A percentile compares a stretch with the other conserved stretches of the same genome.
Evolutionary conservation across 805 yeast species (phyloP).

Genomic region (Saccharomyces mikatae): DNA sequence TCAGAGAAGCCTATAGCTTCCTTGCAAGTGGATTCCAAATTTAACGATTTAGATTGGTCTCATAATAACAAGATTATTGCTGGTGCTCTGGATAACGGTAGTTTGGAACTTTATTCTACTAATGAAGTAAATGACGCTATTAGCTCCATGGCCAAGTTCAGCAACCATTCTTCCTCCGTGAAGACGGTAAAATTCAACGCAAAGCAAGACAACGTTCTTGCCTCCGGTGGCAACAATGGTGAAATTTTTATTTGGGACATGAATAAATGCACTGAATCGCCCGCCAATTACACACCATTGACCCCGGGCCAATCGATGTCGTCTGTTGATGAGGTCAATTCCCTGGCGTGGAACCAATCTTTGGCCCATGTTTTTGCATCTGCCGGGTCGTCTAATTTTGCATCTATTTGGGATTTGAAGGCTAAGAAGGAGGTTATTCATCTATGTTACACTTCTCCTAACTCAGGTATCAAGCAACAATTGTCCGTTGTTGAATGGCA

Average conservation of each 20-base stretch:
- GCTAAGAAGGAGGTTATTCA: constrained; percentile 84
- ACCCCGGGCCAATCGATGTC: constrained; percentile 74
- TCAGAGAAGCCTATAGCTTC: constrained; percentile 37
- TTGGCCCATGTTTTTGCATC: constrained; percentile 83
- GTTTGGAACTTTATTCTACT: constrained; percentile 58
- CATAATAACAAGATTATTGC: constrained; percentile 57
- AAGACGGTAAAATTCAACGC: constrained; percentile 72
- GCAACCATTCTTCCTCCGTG: constrained; percentile 62
- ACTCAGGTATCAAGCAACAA: constrained; percentile 47
- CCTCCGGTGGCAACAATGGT: constrained; percentile 77
- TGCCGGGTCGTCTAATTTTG: constrained; percentile 76
- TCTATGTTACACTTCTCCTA: constrained; percentile 56
- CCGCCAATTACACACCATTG: constrained; percentile 31
- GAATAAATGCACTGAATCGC: constrained; percentile 44
- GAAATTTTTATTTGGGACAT: constrained; percentile 90
- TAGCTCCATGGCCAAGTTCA: constrained; percentile 38
- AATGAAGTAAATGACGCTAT: constrained; percentile 40
- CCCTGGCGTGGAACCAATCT: constrained; percentile 82
- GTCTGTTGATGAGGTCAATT: constrained; percentile 70
- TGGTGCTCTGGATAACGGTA: constrained; percentile 83
- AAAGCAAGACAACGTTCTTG: constrained; percentile 60
- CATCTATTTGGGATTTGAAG: constrained; percentile 91
- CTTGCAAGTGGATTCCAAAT: constrained; percentile 47
- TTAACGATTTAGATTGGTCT: constrained; percentile 83
- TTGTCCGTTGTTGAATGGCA: constrained; percentile 90